phyloP scores from a whole-genome alignment of 2,329 filamentous ascomycete genomes.

The Colletotrichum endophyticum region DNA sequence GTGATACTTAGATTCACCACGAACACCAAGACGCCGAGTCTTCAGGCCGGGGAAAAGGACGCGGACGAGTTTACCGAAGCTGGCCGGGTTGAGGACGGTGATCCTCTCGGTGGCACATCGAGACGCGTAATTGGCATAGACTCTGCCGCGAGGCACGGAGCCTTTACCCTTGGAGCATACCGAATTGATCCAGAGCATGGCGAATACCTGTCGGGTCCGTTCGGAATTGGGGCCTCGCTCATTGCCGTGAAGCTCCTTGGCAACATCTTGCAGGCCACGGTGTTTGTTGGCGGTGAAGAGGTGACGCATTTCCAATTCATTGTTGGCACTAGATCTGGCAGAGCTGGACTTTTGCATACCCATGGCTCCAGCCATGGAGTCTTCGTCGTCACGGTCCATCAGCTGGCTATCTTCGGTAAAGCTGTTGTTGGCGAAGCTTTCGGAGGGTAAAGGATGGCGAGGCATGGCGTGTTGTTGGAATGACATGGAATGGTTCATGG shows the following conservation, averaged over 20 bases:
- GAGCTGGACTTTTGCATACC: slow-evolving; percentile 59
- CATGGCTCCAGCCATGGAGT: slow-evolving; percentile 51
- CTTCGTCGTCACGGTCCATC: slow-evolving; percentile 65
- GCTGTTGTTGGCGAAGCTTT: slow-evolving; percentile 58
- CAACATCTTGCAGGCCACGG: slow-evolving; percentile 73
- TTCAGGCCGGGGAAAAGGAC: slow-evolving; percentile 96
- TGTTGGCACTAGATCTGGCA: slow-evolving; percentile 74
- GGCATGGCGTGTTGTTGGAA: slow-evolving; percentile 42
- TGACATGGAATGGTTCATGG: slow-evolving; percentile 24
- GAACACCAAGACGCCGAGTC: slow-evolving; percentile 87
- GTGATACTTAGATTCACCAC: slow-evolving; percentile 98
- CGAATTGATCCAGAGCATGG: slow-evolving; percentile 83
- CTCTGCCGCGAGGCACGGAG: slow-evolving; percentile 89
- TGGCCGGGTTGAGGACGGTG: slow-evolving; percentile 93
- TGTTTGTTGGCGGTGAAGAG: slow-evolving; percentile 73
- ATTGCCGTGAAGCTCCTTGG: slow-evolving; percentile 76
- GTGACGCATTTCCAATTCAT: slow-evolving; percentile 81
- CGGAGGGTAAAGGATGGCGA: slow-evolving; percentile 58
- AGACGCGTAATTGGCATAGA: slow-evolving; percentile 95
- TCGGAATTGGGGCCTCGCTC: slow-evolving; percentile 83
- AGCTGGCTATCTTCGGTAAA: slow-evolving; percentile 67
- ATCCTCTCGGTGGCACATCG: slow-evolving; percentile 92
- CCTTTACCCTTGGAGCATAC: slow-evolving; percentile 78
- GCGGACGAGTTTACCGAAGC: slow-evolving; percentile 95
- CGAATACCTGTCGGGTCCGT: slow-evolving; percentile 83